Evolutionary conservation across 345 rosid species (phyloP).

Genomic region (Microthlaspi erraticum): DNA sequence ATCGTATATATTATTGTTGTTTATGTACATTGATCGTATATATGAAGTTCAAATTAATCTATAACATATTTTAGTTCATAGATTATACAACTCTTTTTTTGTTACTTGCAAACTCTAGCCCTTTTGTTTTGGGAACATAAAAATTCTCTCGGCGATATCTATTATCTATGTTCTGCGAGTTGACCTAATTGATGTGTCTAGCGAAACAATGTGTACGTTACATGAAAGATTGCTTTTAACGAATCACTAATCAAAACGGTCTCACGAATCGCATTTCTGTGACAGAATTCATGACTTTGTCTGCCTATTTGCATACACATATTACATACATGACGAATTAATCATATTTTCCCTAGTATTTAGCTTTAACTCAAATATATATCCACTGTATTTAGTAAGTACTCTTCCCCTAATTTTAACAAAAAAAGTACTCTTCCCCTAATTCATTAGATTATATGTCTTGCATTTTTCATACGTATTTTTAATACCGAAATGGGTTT

Average conservation of each 20-base stretch:
- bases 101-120: not conserved
- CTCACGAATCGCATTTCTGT: constrained; percentile 34
- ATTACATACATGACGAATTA: constrained; percentile 2
- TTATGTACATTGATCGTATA: no score
- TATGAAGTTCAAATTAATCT: no score
- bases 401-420: no score
- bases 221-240: constrained; percentile 19
- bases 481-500: not conserved
- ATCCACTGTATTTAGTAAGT: not conserved
- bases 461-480: not conserved
- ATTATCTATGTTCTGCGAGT: not conserved
- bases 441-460: not conserved
- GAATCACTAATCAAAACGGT: constrained; percentile 16
- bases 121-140: not conserved
- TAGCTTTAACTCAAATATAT: not conserved
- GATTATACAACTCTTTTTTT: not conserved
- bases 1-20: no score
- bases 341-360: not conserved
- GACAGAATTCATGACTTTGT: constrained; percentile 34
- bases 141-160: not conserved
- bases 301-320: constrained; percentile 33
- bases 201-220: constrained; percentile 26
- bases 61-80: no score
- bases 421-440: not conserved
- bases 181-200: constrained; percentile 17